Percentiles rank a stretch among this genome's conserved stretches.
These are phyloP conservation scores for Malania oleifera DNA, from an alignment of 164 flowering plant species.

Conservation along the genomic window DNA sequence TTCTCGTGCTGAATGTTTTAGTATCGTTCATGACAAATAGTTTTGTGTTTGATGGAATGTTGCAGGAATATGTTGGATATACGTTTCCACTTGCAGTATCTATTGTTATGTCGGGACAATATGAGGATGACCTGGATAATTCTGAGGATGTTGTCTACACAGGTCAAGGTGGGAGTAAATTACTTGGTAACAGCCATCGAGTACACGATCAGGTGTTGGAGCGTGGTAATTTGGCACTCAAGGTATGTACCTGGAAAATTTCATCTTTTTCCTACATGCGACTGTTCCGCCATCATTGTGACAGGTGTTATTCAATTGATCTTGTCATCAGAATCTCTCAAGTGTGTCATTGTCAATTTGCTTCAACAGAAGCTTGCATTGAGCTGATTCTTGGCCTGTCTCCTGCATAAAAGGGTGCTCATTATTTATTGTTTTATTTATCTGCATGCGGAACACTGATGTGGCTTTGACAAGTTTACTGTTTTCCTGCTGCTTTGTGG, in stretches of 20 bases:
- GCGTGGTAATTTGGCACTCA: constrained; percentile 85
- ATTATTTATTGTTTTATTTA: no score
- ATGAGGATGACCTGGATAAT: constrained; percentile 90
- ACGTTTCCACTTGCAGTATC: constrained; percentile 66
- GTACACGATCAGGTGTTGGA: constrained; percentile 53
- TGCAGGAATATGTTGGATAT: constrained; percentile 36
- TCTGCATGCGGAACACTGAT: no score
- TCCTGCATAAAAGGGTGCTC: no score
- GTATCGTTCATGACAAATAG: no score
- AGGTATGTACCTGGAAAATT: constrained; percentile 39
- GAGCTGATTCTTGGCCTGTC: no score
- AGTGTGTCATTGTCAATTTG: no score
- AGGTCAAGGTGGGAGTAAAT: constrained; percentile 90
- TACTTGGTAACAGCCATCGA: constrained; percentile 73
- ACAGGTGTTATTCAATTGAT: background rate
- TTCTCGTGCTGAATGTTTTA: no score
- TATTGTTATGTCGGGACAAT: constrained; percentile 82
- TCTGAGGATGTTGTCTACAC: constrained; percentile 82
- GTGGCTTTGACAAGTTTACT: no score
- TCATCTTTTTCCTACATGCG: background rate
- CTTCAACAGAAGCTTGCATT: no score
- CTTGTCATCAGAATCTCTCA: no score
- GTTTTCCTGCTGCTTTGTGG: no score
- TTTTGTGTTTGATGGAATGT: constrained; percentile 4
- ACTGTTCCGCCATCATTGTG: background rate